Evolutionary conservation across 768 basidiomycete genomes (phyloP).

Genomic region (Cubamyces sp.): DNA sequence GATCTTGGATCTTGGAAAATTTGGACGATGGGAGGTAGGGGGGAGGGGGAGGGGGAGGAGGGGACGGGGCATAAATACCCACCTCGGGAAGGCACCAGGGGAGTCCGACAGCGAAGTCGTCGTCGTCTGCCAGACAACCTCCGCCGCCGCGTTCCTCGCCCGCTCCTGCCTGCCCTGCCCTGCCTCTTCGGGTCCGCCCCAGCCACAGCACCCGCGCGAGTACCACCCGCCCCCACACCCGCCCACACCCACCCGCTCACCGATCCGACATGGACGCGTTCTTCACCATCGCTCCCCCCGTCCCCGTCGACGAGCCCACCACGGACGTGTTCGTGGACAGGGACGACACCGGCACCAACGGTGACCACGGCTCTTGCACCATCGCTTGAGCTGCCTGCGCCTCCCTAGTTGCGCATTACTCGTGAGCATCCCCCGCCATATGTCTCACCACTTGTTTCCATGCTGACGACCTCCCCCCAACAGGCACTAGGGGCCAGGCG

Average conservation of each 20-base stretch:
- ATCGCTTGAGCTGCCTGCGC: slow-evolving; percentile 16
- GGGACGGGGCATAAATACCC: slow-evolving; percentile 9
- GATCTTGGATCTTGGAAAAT: background rate
- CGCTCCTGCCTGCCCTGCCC: background rate
- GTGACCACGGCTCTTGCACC: slow-evolving; percentile 17
- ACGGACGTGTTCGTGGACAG: slow-evolving; percentile 19
- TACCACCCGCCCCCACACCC: background rate
- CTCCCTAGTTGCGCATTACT: background rate
- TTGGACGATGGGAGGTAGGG: background rate
- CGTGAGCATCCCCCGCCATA: background rate
- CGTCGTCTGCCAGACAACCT: background rate
- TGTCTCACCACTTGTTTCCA: background rate
- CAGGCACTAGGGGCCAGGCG: background rate
- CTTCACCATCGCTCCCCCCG: slow-evolving; percentile 26
- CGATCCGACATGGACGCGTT: slow-evolving; percentile 25
- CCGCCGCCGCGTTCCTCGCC: slow-evolving; percentile 1
- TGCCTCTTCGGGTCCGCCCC: background rate
- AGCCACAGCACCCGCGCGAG: background rate
- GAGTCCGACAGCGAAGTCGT: slow-evolving; percentile 14
- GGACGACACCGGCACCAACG: slow-evolving; percentile 19
- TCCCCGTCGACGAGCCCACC: slow-evolving; percentile 25
- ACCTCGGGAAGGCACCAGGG: background rate
- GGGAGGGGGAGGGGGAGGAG: background rate
- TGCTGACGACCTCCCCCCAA: background rate
- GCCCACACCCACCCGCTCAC: background rate